Conservation (phyloP, 1,284 basidiomycete genomes). For the Tilletia setariae region DNA sequence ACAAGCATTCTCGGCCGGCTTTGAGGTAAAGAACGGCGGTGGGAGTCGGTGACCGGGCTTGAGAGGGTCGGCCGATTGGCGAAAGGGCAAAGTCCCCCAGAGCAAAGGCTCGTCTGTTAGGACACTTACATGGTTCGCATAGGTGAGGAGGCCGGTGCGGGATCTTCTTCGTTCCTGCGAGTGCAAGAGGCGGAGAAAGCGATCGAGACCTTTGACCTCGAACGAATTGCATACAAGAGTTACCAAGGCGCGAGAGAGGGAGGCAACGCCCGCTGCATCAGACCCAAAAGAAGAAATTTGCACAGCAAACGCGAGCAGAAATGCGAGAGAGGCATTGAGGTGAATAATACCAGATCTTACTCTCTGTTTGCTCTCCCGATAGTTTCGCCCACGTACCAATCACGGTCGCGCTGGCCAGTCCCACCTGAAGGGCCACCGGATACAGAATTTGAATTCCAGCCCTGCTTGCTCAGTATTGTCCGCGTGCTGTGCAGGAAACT, state of each 20-base stretch:
- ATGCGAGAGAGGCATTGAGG: too few relatives aligned
- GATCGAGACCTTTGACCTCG: slow-evolving; percentile 37
- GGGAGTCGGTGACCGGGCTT: not conserved
- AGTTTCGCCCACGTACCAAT: too few relatives aligned
- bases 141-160: slow-evolving; percentile 42
- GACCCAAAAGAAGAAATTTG: not conserved
- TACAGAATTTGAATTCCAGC: too few relatives aligned
- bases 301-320: not conserved
- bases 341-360: too few relatives aligned
- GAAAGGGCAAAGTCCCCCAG: slow-evolving; percentile 5
- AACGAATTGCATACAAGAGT: slow-evolving; percentile 38
- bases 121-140: slow-evolving; percentile 51
- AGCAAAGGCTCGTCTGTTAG: slow-evolving; percentile 16
- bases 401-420: too few relatives aligned
- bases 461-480: too few relatives aligned
- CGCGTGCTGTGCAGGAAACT: too few relatives aligned
- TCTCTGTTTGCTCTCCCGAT: too few relatives aligned
- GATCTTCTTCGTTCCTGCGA: slow-evolving; percentile 27
- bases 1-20: slow-evolving; percentile 60
- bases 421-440: too few relatives aligned
- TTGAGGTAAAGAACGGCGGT: slow-evolving; percentile 26
- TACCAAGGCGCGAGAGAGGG: slow-evolving; percentile 34
- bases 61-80: not conserved
- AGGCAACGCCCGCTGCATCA: slow-evolving; percentile 29
- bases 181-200: slow-evolving; percentile 33